These are phyloP conservation scores for Coprinopsis strossmayeri DNA, from an alignment of 768 basidiomycete genomes.

Conservation along the genomic window DNA sequence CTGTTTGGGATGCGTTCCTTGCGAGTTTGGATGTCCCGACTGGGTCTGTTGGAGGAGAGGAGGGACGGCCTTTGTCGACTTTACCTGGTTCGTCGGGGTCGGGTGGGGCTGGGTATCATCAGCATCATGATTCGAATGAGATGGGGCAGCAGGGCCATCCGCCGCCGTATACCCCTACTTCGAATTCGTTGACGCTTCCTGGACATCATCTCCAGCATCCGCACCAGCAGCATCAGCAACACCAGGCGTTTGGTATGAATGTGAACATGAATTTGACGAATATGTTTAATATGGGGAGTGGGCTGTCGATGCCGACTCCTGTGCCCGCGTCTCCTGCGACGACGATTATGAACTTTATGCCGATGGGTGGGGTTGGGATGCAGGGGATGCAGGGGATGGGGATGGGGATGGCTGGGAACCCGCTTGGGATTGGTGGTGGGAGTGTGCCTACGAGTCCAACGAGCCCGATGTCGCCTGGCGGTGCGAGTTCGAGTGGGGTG, in stretches of 20 bases:
- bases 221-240: slow-evolving; percentile 5
- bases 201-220: neutral
- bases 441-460: no score
- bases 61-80: no score
- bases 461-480: no score
- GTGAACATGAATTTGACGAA: slow-evolving; percentile 10
- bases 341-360: slow-evolving; percentile 7
- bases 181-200: neutral
- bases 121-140: neutral
- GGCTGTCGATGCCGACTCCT: neutral
- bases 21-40: slow-evolving; percentile 4
- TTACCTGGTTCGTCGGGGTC: no score
- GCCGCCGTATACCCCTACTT: slow-evolving; percentile 2
- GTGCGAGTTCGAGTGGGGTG: no score
- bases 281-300: slow-evolving; percentile 7
- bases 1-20: slow-evolving; percentile 10
- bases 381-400: neutral
- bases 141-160: neutral
- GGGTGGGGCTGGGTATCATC: neutral
- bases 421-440: slow-evolving; percentile 1
- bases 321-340: neutral
- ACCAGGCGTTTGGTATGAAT: slow-evolving; percentile 9
- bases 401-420: neutral
- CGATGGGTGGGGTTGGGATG: neutral
- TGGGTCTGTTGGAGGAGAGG: neutral